Evolutionary conservation across 2,329 filamentous ascomycete species (phyloP).

Genomic region (Neopestalotiopsis clavispora): DNA sequence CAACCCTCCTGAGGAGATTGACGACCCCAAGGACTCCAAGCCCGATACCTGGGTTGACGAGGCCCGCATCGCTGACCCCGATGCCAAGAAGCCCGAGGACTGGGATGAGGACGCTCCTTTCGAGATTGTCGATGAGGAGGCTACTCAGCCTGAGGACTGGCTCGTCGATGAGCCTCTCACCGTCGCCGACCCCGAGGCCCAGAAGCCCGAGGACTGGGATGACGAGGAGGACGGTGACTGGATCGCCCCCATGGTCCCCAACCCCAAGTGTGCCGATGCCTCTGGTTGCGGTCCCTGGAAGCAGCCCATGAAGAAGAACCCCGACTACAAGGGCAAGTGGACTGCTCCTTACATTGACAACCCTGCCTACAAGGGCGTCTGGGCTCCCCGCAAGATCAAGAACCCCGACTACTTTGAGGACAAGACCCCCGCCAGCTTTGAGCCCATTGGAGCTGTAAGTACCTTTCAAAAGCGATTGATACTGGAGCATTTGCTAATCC

Average conservation of each 20-base stretch:
- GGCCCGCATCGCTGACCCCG: constrained; percentile 86
- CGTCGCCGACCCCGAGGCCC: constrained; percentile 88
- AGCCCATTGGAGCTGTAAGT: constrained; percentile 96
- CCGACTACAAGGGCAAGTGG: constrained; percentile 99
- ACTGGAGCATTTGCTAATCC: constrained; percentile 23
- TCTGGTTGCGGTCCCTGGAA: constrained; percentile 95
- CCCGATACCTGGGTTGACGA: constrained; percentile 96
- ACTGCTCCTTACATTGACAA: constrained; percentile 91
- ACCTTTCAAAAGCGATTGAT: neutral
- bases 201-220: constrained; percentile 99
- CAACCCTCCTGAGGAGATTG: constrained; percentile 94
- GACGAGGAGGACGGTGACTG: constrained; percentile 99
- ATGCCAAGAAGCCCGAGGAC: constrained; percentile 94
- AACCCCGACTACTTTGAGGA: constrained; percentile 98
- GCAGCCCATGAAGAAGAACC: constrained; percentile 91
- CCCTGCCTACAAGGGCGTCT: constrained; percentile 95
- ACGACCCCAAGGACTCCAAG: constrained; percentile 92
- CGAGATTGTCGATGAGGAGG: constrained; percentile 93
- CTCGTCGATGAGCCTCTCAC: constrained; percentile 84
- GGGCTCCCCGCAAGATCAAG: constrained; percentile 93
- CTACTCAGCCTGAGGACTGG: constrained; percentile 93
- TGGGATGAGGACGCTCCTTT: constrained; percentile 99
- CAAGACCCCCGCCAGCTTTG: constrained; percentile 94
- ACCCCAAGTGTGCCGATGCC: constrained; percentile 93
- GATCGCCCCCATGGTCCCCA: constrained; percentile 86